phyloP scores from a whole-genome alignment of 805 yeast genomes.

The Kodamaea restingae region DNA sequence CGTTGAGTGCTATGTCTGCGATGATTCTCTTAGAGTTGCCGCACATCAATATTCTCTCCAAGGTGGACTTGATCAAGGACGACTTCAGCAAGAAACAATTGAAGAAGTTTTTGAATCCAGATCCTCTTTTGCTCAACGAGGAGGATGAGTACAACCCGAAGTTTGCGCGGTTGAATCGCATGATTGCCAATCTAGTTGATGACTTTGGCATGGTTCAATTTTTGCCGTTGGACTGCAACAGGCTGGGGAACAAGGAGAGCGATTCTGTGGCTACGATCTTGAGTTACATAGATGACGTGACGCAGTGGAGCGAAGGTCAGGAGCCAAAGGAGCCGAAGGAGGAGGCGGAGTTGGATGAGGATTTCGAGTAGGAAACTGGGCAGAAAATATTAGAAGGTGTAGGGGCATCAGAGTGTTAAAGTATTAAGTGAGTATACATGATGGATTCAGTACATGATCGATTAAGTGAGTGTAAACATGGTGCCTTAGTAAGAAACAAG shows the following conservation, averaged over 20 bases:
- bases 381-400: not conserved
- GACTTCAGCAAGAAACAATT: conserved; percentile 71
- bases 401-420: not conserved
- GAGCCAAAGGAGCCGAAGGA: conserved; percentile 94
- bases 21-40: conserved; percentile 95
- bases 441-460: not conserved
- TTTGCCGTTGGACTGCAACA: conserved; percentile 71
- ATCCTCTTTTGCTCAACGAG: conserved; percentile 67
- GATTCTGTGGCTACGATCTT: conserved; percentile 77
- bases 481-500: too few species aligned
- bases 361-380: conserved; percentile 2
- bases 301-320: conserved; percentile 96
- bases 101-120: conserved; percentile 86
- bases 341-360: conserved; percentile 14
- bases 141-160: conserved; percentile 44
- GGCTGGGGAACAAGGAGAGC: conserved; percentile 42
- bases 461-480: too few species aligned
- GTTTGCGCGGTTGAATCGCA: conserved; percentile 66
- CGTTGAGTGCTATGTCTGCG: conserved; percentile 95
- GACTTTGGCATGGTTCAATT: conserved; percentile 99
- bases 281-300: conserved; percentile 91
- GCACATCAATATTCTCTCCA: conserved; percentile 85
- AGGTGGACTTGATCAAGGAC: conserved; percentile 80
- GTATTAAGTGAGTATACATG: not conserved
- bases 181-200: conserved; percentile 87